Evolutionary conservation across 2,329 filamentous ascomycete species (phyloP), one percentile per base, ranked within the genome.

Genomic region (Monosporascus sp.): DNA sequence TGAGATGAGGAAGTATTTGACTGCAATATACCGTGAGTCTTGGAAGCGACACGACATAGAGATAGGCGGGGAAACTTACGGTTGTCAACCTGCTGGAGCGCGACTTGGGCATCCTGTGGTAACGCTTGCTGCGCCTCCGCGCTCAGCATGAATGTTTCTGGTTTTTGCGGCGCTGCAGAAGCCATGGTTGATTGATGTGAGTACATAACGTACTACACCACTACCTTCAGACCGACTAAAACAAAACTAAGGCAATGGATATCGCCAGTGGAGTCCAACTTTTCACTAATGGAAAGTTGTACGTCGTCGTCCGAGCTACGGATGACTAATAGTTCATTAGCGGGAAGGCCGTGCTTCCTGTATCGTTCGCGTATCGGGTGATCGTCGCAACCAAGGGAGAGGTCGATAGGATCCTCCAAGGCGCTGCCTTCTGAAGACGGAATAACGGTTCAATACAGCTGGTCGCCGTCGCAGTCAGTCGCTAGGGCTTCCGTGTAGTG

Each of bases 1-100:
- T 45, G 94, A 99, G 65, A 99, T 96, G 74, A 99, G 88, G 74
- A 99, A 99, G 76, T 97, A 99, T 84, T 99, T 99, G 68, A 99
- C 92, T 96, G 70, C 28, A 59, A 54, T 52, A 47, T 5, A 28
- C 31, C 37, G 54, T 66, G 58, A 70, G 65, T 49, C 22, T 58
- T 37, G 14, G 17, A 46, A 17, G n/a, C 11, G 45, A 14, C n/a
- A n/a, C 37, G 17, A 37, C 28, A 28, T 20, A 65, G 11, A 5
- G 5, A 20, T 18, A 49, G n/a, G 14, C 20, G 7, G 22, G 3
- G 26, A 9, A 28, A 81, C 91, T 76, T 80, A 96, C 92, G 78
- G 74, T 97, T 97, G 74, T 99, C 94, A 63, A 99, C 94, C 75
- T 99, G 94, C 74, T 97, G 93, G 63, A 99, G 81, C 57, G 94